These are phyloP conservation scores for Trichosporon sp. DNA, from an alignment of 1,284 basidiomycete genomes.

Conservation along the genomic window DNA sequence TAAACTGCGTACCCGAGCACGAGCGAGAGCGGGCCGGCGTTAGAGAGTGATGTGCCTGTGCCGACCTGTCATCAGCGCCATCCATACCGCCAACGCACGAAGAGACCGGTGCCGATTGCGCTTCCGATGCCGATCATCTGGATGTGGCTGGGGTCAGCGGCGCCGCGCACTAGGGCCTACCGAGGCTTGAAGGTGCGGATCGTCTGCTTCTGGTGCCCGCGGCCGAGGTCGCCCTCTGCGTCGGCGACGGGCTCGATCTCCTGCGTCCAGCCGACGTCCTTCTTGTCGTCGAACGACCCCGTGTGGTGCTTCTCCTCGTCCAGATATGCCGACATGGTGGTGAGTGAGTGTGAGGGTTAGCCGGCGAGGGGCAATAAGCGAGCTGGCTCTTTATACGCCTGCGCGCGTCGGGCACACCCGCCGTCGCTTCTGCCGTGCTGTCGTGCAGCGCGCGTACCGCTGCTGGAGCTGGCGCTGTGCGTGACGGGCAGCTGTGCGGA, in stretches of 20 bases:
- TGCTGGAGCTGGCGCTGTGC: too few relatives aligned
- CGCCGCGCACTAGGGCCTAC: neutral
- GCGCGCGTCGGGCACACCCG: too few relatives aligned
- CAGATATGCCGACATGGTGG: neutral
- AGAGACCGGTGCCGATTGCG: slow-evolving; percentile 32
- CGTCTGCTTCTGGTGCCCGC: slow-evolving; percentile 5
- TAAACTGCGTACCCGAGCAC: slow-evolving; percentile 10
- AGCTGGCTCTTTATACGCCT: neutral
- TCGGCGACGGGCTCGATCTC: neutral
- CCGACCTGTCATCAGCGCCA: slow-evolving; percentile 6
- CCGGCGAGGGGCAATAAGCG: too few relatives aligned
- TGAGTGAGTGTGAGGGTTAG: neutral
- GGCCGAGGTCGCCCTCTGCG: slow-evolving; percentile 7
- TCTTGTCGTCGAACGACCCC: neutral
- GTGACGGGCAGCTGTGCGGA: too few relatives aligned
- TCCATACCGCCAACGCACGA: slow-evolving; percentile 23
- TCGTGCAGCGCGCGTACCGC: neutral
- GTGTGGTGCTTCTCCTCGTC: neutral
- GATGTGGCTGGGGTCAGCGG: neutral
- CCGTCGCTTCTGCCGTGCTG: too few relatives aligned
- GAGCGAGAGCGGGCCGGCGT: neutral
- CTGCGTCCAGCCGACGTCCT: neutral
- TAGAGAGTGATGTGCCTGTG: neutral
- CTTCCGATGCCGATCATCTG: slow-evolving; percentile 7
- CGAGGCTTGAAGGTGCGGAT: slow-evolving; percentile 10